phyloP scores from a whole-genome alignment of 805 yeast genomes.

The Saturnispora ahearnii region DNA sequence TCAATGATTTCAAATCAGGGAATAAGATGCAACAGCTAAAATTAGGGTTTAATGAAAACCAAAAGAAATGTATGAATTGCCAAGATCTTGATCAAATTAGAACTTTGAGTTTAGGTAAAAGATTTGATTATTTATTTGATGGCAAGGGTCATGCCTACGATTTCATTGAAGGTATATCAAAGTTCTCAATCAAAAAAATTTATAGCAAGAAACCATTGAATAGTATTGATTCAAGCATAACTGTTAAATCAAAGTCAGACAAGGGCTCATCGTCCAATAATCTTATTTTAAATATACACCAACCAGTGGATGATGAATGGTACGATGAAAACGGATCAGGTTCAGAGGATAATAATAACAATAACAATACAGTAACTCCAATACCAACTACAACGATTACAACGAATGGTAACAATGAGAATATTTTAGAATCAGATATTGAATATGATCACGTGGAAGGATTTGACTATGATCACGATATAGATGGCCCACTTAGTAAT shows the following conservation, averaged over 20 bases:
- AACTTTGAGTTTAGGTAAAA: constrained; percentile 21
- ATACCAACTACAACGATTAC: neutral
- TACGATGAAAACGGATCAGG: neutral
- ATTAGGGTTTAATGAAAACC: constrained; percentile 14
- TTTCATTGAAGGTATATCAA: neutral
- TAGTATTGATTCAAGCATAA: neutral
- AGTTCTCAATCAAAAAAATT: neutral
- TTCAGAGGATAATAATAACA: neutral
- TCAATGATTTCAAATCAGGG: constrained; percentile 30
- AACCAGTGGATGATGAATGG: neutral
- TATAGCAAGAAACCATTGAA: neutral
- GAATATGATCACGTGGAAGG: constrained; percentile 13
- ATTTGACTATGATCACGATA: constrained; percentile 15
- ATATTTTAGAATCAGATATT: constrained; percentile 1
- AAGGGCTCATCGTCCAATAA: neutral
- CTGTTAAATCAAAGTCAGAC: neutral
- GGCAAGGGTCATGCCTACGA: constrained; percentile 39
- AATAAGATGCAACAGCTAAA: constrained; percentile 24
- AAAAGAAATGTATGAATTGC: constrained; percentile 18
- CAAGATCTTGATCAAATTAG: constrained; percentile 23
- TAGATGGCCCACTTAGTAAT: constrained; percentile 4
- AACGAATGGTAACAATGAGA: neutral
- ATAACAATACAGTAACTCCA: neutral
- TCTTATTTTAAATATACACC: neutral
- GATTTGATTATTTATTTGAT: constrained; percentile 37